Evolutionary conservation across 495 filamentous ascomycete species (phyloP), one percentile per base, ranked within the genome.

Genomic region (Penicillium atrosanguineum): DNA sequence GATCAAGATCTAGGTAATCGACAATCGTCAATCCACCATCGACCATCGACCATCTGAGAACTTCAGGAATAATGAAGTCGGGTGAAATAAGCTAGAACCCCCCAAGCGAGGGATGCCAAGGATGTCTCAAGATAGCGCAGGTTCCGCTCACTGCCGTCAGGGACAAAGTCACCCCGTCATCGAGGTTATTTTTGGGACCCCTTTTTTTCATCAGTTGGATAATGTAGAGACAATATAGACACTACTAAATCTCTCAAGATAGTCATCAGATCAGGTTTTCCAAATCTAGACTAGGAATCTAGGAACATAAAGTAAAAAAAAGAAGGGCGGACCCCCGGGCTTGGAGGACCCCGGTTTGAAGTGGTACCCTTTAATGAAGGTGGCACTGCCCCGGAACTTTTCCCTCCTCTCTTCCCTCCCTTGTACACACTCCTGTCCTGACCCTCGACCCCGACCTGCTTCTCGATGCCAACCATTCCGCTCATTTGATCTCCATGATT

Each of bases 401-500:
- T 36, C n/a, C 44, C 21, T 38, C 48, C 43, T 37, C 39, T 41
- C 51, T 45, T n/a, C 46, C 26, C 45, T 46, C 20, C 50, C 31
- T 44, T 41, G 36, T 46, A 23, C 46, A 34, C 31, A 11, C 14
- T 12, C 14, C 31, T 4, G 31, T 31, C 19, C 42, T 11, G 7
- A 26, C 38, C 44, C 28, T 36, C 36, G 45, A 31, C 14, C 19
- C 23, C 14, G 25, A 19, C 42, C 6, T 15, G 23, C 23, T 41
- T 40, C 21, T 23, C 46, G 42, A 60, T 62, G 58, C 47, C 29
- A 23, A 29, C 21, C 41, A 31, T 20, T 57, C 46, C 51, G 23
- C 63, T 58, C 59, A 26, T 60, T 57, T 41, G 34, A 54, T 9
- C 39, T 42, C 41, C 25, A 71, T 71, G 69, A 58, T 63, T 23